Evolutionary conservation across 2,329 filamentous ascomycete genomes (phyloP), one percentile per base, ranked within the genome.

Genomic region (Madurella fahalii): DNA sequence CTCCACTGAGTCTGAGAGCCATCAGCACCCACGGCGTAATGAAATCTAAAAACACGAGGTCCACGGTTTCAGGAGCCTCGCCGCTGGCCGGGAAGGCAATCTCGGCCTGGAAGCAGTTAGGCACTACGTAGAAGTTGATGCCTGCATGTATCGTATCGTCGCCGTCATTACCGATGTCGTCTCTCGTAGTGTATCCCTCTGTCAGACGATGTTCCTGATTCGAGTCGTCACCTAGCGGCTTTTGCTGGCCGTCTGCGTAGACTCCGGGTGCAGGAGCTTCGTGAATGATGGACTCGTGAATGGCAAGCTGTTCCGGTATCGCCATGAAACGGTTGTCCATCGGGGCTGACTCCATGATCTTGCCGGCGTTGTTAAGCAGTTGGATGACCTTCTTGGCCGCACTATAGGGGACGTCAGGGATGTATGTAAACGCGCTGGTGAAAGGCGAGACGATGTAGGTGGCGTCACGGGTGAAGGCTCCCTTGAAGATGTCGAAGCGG

Each of bases 401-500:
- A 13, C 76, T 74, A 67, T 91, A 95, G 0, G 92, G 89, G 4
- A 99, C 88, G 63, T 95, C 84, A 50, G 86, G 84, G 49, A 96
- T 77, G 62, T 85, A 90, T 25, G 80, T 77, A 69, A 96, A 87
- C 1, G 81, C 82, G 69, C 87, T 95, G 2, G 83, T 84, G 68
- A 99, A 99, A 0, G 94, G 94, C 9, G 89, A 95, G 30, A 97
- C 80, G 40, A 93, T 86, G 67, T 84, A 97, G 0, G 88, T 90
- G 4, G 86, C 87, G 68, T 99, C 94, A 40, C 84, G 83, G 0
- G 94, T 97, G 67, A 97, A 97, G 0, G 86, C 77, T 0, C 94
- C 94, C 69, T 93, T 84, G 77, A 96, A 95, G 58, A 99, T 89
- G 69, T 99, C 94, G 70, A 97, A 99, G 43, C 94, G 88, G 61